phyloP scores from a whole-genome alignment of 495 filamentous ascomycete species.

The Penicillium cataractarum region DNA sequence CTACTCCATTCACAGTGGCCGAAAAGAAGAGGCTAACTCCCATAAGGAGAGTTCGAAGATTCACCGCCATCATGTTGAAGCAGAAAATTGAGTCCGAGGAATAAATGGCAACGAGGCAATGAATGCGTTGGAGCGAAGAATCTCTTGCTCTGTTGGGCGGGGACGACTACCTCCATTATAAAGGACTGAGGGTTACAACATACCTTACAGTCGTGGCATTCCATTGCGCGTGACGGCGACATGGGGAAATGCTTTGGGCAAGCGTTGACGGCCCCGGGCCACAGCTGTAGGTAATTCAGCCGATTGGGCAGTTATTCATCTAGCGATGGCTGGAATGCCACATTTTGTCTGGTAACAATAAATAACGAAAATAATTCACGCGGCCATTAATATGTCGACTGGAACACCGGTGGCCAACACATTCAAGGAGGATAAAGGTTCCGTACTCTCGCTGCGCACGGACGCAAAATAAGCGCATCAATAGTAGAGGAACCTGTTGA shows the following conservation, averaged over 20 bases:
- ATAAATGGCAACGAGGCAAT: background rate
- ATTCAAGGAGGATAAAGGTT: too few relatives aligned
- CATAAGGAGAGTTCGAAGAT: background rate
- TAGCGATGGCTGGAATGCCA: background rate
- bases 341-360: background rate
- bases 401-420: too few relatives aligned
- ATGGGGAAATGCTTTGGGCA: background rate
- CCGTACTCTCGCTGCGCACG: too few relatives aligned
- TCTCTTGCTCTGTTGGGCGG: background rate
- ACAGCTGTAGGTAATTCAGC: background rate
- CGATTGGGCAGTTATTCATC: background rate
- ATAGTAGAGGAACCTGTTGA: too few relatives aligned
- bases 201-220: background rate
- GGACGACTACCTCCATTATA: background rate
- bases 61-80: background rate
- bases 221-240: background rate
- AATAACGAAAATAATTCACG: background rate
- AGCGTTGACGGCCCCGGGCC: background rate
- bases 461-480: too few relatives aligned
- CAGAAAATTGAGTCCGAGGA: background rate
- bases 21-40: background rate
- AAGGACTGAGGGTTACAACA: background rate
- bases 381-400: too few relatives aligned
- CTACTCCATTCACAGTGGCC: conserved; percentile 3
- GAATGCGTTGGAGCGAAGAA: background rate